phyloP scores from a whole-genome alignment of 2,329 filamentous ascomycete species.

The Trichoderma koningiopsis region DNA sequence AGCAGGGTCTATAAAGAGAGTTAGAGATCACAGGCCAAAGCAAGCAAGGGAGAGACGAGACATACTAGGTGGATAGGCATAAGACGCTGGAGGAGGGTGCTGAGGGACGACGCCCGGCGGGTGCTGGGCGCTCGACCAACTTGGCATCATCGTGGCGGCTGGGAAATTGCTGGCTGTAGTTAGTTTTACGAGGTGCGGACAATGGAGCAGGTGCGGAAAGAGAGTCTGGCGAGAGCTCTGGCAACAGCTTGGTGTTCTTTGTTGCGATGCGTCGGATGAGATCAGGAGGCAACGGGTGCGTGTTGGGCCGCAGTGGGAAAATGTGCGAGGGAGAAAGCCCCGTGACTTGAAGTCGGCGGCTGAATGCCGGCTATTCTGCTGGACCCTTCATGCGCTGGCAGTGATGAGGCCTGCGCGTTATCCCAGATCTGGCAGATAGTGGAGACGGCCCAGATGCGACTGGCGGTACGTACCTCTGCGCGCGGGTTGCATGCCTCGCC shows the following conservation, averaged over 20 bases:
- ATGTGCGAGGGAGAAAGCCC: conserved; percentile 30
- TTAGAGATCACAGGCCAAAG: conserved; percentile 30
- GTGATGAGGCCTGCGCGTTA: not conserved
- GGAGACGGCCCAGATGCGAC: not conserved
- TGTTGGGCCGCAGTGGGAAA: conserved; percentile 24
- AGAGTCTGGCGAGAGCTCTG: not conserved
- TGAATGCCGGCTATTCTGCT: conserved; percentile 26
- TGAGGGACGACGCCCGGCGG: conserved; percentile 47
- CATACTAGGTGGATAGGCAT: conserved; percentile 46
- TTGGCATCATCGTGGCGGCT: conserved; percentile 40
- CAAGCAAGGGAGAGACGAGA: conserved; percentile 22
- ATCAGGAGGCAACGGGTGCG: conserved; percentile 6
- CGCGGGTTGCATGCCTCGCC: not conserved
- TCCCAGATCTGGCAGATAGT: not conserved
- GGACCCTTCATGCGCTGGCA: not conserved
- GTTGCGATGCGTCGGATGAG: conserved; percentile 11
- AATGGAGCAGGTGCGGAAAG: not conserved
- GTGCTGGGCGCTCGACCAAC: conserved; percentile 43
- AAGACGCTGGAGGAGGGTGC: conserved; percentile 39
- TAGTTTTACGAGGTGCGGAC: conserved; percentile 24
- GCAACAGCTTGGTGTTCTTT: conserved; percentile 1
- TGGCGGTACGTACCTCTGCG: not conserved
- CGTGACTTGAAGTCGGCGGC: conserved; percentile 29
- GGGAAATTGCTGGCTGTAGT: conserved; percentile 24
- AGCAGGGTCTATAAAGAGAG: conserved; percentile 49